Percentiles rank a stretch among this genome's conserved stretches.
Evolutionary conservation across 768 basidiomycete genomes (phyloP).

Genomic region (Leccinum pellstonianum): DNA sequence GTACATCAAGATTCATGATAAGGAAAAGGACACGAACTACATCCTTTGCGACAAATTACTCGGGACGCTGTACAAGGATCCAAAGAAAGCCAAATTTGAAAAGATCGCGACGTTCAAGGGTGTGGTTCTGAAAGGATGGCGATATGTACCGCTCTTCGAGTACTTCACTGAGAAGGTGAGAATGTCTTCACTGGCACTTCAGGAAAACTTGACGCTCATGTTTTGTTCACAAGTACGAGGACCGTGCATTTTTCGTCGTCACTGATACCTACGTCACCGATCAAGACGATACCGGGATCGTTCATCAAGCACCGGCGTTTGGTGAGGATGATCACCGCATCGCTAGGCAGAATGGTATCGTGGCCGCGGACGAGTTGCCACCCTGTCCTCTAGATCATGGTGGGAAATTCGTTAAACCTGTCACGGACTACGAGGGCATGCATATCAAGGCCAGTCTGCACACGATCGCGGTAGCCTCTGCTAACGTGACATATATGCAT

Average conservation of each 20-base stretch:
- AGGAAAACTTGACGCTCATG: neutral
- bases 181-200: constrained; percentile 2
- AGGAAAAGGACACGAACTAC: constrained; percentile 81
- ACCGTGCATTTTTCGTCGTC: constrained; percentile 86
- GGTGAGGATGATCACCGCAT: constrained; percentile 99
- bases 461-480: neutral
- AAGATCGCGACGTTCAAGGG: constrained; percentile 87
- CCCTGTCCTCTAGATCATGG: constrained; percentile 94
- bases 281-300: constrained; percentile 93
- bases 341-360: constrained; percentile 76
- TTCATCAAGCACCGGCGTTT: constrained; percentile 97
- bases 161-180: constrained; percentile 92
- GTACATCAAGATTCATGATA: constrained; percentile 96
- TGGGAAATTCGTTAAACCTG: constrained; percentile 84
- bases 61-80: constrained; percentile 89
- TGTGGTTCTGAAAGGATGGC: constrained; percentile 92
- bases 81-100: constrained; percentile 95
- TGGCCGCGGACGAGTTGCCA: constrained; percentile 88
- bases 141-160: constrained; percentile 92
- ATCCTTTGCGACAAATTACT: constrained; percentile 90
- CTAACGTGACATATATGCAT: constrained; percentile 29
- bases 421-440: constrained; percentile 84
- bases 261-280: constrained; percentile 92
- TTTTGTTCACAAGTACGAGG: constrained; percentile 63
- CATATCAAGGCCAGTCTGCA: constrained; percentile 74